These are phyloP conservation scores for Sequoia sempervirens DNA, from an alignment of 75 land plant genomes.

Conservation along the genomic window DNA sequence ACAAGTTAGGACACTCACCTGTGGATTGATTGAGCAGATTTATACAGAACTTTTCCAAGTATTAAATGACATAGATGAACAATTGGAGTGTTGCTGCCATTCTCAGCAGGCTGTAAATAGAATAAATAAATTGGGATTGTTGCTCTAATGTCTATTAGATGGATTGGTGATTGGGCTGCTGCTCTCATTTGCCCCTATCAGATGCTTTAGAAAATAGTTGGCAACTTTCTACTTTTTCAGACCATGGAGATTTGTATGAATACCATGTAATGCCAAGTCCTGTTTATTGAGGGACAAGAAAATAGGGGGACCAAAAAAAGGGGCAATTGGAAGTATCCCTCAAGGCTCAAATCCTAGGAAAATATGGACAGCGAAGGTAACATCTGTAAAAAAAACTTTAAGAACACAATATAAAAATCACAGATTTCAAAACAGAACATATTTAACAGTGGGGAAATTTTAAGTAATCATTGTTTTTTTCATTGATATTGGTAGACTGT, in stretches of 20 bases:
- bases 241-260: neutral
- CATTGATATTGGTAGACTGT: neutral
- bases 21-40: neutral
- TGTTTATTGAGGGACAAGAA: neutral
- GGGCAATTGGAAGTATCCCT: neutral
- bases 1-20: neutral
- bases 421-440: too few relatives aligned
- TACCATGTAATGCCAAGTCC: neutral
- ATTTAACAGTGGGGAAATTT: too few relatives aligned
- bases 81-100: neutral
- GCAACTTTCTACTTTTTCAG: neutral
- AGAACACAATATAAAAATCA: too few relatives aligned
- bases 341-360: neutral
- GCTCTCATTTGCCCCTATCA: neutral
- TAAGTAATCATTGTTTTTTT: too few relatives aligned
- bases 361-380: too few relatives aligned
- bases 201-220: neutral
- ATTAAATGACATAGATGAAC: neutral
- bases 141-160: neutral
- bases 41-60: neutral
- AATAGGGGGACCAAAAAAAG: neutral
- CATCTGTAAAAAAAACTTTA: too few relatives aligned
- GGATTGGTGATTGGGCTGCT: neutral
- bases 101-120: neutral
- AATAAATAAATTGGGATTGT: neutral